These are phyloP conservation scores for Exsudoporus floridanus DNA, from an alignment of 1,284 basidiomycete species.

Conservation along the genomic window DNA sequence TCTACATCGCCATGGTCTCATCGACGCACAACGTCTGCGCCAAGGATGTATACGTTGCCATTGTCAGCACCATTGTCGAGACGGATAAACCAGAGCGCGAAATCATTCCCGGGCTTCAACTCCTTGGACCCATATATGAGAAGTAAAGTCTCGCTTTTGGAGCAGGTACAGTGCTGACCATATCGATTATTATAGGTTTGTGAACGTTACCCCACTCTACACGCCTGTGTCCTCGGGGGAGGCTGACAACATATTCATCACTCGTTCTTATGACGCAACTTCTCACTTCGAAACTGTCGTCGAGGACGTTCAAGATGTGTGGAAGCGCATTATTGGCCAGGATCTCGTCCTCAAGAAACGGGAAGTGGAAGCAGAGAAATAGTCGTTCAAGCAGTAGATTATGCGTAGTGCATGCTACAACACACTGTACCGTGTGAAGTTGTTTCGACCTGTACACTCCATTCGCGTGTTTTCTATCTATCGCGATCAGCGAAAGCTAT, in stretches of 20 bases:
- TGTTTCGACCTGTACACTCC: conserved; percentile 6
- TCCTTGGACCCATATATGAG: conserved; percentile 92
- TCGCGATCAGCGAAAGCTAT: conserved; percentile 13
- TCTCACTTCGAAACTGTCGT: conserved; percentile 99
- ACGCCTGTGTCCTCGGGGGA: conserved; percentile 82
- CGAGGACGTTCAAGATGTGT: conserved; percentile 92
- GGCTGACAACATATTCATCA: conserved; percentile 92
- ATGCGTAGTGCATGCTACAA: conserved; percentile 9
- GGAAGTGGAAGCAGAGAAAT: conserved; percentile 66
- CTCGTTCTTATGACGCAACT: conserved; percentile 97
- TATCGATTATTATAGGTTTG: conserved; percentile 62
- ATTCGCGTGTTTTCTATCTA: conserved; percentile 3
- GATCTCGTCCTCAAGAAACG: conserved; percentile 84
- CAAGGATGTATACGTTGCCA: conserved; percentile 92
- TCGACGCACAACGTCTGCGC: conserved; percentile 97
- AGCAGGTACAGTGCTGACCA: conserved; percentile 4
- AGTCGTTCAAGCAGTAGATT: conserved; percentile 25
- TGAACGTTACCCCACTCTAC: conserved; percentile 87
- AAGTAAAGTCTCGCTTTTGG: conserved; percentile 56
- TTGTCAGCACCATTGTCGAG: conserved; percentile 98
- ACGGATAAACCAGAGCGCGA: conserved; percentile 92
- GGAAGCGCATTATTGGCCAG: conserved; percentile 78
- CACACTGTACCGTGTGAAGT: conserved; percentile 15
- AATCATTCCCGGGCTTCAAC: conserved; percentile 86
- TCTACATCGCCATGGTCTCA: conserved; percentile 98